Evolutionary conservation across 2,329 filamentous ascomycete genomes (phyloP), one percentile per base, ranked within the genome.

Genomic region (Colletotrichum orbiculare): DNA sequence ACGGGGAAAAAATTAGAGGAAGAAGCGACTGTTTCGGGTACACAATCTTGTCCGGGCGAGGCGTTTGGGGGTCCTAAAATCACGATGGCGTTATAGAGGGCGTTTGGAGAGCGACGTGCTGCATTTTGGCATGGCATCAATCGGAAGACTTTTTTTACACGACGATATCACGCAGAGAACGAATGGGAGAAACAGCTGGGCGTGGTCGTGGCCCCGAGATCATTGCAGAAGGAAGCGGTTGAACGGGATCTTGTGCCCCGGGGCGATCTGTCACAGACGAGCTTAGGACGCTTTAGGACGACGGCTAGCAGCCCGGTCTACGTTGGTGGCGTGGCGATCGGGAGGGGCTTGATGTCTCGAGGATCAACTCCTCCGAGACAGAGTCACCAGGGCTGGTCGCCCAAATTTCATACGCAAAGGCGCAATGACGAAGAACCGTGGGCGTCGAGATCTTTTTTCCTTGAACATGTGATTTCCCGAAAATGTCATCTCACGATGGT

Each of bases 241-340:
- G 43, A 15, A 46, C 15, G 15, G 43, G 4, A 55, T 41, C 13
- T 35, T 38, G 12, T 34, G 50, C 12, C 15, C 15, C 49, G 17
- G 12, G 35, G 34, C 49, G 13, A n/a, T 9, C 38, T 46, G 38
- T 35, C 47, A 33, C 25, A 25, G 35, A 39, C 11, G 54, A 37
- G 17, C n/a, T 49, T 53, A 53, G 58, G 39, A 53, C 46, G 37
- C 55, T 58, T 50, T 42, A n/a, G 52, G 17, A n/a, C 50, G n/a
- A 8, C 38, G 52, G 9, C 52, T 54, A 54, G 25, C 25, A 11
- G 39, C 39, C 52, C 43, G 43, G 52, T 42, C 49, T 54, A 54
- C 48, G 56, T 64, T 54, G 15, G 61, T 64, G 61, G 61, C 56
- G 61, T 54, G 61, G 49, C 56, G 61, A 64, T 64, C 56, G 56